Conservation (phyloP, 1,284 basidiomycete species). For the Baeospora myosura region DNA sequence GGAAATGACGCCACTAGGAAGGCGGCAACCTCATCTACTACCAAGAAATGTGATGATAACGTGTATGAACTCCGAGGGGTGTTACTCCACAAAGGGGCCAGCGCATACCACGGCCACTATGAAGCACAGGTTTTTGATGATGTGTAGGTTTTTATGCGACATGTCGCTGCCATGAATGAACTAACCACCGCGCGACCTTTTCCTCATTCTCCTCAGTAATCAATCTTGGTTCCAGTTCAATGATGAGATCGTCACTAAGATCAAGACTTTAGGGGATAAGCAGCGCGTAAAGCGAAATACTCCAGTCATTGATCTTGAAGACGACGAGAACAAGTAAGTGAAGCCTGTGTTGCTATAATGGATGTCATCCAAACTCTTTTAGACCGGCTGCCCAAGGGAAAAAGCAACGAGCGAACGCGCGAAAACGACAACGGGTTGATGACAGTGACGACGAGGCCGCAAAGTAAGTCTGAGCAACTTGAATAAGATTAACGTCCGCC, state of each 20-base stretch:
- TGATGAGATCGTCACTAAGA: conserved; percentile 69
- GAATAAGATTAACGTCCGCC: too few relatives aligned
- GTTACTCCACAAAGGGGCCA: conserved; percentile 75
- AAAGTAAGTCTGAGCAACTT: conserved; percentile 26
- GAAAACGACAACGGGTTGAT: conserved; percentile 44
- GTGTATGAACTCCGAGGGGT: conserved; percentile 79
- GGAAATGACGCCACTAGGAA: conserved; percentile 19
- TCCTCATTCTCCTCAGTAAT: conserved; percentile 32
- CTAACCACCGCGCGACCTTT: background rate
- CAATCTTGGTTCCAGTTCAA: conserved; percentile 86
- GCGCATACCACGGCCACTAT: conserved; percentile 91
- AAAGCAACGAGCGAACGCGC: conserved; percentile 22
- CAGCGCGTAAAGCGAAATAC: conserved; percentile 16
- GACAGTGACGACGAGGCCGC: conserved; percentile 55
- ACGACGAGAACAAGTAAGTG: conserved; percentile 15
- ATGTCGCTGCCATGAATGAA: conserved; percentile 8
- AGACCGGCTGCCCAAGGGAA: conserved; percentile 18
- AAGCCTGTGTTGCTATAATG: background rate
- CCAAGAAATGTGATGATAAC: conserved; percentile 19
- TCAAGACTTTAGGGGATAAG: conserved; percentile 46
- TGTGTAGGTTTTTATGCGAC: conserved; percentile 38
- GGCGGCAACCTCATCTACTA: conserved; percentile 10
- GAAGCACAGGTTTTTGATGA: conserved; percentile 81
- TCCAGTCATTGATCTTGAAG: conserved; percentile 17
- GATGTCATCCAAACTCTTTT: conserved; percentile 2